Percentiles rank a stretch among this genome's conserved stretches.
These are phyloP conservation scores for Drechslerella coelobrocha DNA, from an alignment of 2,329 filamentous ascomycete species.

Conservation along the genomic window DNA sequence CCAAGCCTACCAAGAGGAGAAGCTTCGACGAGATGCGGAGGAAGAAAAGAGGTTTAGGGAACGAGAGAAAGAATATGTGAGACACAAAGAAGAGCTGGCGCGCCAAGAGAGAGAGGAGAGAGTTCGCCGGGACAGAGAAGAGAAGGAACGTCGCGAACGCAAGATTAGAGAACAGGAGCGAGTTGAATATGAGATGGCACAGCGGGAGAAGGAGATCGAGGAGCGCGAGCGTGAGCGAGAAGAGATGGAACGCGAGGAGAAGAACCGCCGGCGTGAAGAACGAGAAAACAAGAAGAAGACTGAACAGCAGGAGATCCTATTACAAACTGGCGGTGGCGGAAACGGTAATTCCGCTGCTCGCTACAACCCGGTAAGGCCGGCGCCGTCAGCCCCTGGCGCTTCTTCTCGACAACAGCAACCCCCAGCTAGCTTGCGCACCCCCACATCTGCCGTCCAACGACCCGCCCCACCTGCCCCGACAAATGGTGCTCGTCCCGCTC, in stretches of 20 bases:
- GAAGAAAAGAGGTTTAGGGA: conserved; percentile 41
- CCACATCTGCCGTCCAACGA: conserved; percentile 73
- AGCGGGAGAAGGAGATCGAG: conserved; percentile 57
- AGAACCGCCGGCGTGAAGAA: conserved; percentile 64
- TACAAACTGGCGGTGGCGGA: conserved; percentile 67
- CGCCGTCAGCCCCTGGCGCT: conserved; percentile 74
- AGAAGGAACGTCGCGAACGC: conserved; percentile 49
- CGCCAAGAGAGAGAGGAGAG: conserved; percentile 35
- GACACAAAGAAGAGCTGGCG: conserved; percentile 51
- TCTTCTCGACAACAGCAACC: conserved; percentile 64
- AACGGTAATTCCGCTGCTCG: conserved; percentile 66
- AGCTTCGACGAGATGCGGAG: conserved; percentile 25
- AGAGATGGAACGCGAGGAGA: conserved; percentile 69
- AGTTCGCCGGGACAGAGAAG: conserved; percentile 33
- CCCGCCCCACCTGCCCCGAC: conserved; percentile 77
- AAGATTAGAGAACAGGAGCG: conserved; percentile 52
- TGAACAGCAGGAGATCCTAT: conserved; percentile 84
- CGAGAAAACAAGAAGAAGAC: conserved; percentile 69
- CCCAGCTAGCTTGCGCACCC: conserved; percentile 62
- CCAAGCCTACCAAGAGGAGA: conserved; percentile 58
- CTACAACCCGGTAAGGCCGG: conserved; percentile 84
- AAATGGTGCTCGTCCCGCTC: conserved; percentile 48
- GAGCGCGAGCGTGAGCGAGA: conserved; percentile 60
- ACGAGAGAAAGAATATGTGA: conserved; percentile 53
- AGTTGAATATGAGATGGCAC: conserved; percentile 56